phyloP scores from a whole-genome alignment of 1,284 basidiomycete species.

The Rhodotorula sp. region DNA sequence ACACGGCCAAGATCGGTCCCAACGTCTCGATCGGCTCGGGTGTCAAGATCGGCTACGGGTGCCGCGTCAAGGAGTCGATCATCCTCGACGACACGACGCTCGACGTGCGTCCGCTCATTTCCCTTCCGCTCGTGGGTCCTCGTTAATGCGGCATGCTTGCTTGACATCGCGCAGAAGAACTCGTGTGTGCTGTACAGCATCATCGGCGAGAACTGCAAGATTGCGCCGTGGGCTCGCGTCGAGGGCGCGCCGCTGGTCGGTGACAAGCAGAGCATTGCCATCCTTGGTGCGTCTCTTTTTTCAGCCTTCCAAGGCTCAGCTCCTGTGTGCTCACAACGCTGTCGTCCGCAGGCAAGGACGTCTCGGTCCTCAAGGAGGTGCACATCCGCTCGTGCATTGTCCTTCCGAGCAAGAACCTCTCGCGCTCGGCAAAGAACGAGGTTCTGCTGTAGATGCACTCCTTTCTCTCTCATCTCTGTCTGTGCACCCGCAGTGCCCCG shows the following conservation, averaged over 20 bases:
- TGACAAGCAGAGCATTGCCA: slow-evolving; percentile 54
- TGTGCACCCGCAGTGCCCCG: too few species aligned
- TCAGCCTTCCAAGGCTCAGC: neutral
- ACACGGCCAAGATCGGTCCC: slow-evolving; percentile 56
- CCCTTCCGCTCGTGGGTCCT: neutral
- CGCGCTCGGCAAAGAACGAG: slow-evolving; percentile 53
- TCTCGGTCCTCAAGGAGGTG: slow-evolving; percentile 53
- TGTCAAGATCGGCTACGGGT: slow-evolving; percentile 54
- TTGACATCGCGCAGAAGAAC: slow-evolving; percentile 48
- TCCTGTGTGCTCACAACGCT: neutral
- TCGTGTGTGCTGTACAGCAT: slow-evolving; percentile 56
- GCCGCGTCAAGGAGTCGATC: slow-evolving; percentile 56
- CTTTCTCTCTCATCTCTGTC: neutral
- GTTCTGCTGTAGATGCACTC: slow-evolving; percentile 52
- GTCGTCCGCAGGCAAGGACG: slow-evolving; percentile 50
- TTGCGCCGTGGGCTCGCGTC: slow-evolving; percentile 57
- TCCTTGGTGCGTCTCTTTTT: slow-evolving; percentile 50
- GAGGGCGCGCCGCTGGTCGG: slow-evolving; percentile 52
- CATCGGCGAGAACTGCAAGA: slow-evolving; percentile 52
- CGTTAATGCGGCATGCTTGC: neutral
- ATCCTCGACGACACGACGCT: slow-evolving; percentile 54
- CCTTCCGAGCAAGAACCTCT: slow-evolving; percentile 55
- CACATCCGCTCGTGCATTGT: slow-evolving; percentile 55
- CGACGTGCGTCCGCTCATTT: slow-evolving; percentile 46
- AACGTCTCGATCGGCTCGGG: slow-evolving; percentile 54